Evolutionary conservation across 176 grass and related monocot species (phyloP), one percentile per base, ranked within the genome.

Genomic region (Saccharum officinarum): DNA sequence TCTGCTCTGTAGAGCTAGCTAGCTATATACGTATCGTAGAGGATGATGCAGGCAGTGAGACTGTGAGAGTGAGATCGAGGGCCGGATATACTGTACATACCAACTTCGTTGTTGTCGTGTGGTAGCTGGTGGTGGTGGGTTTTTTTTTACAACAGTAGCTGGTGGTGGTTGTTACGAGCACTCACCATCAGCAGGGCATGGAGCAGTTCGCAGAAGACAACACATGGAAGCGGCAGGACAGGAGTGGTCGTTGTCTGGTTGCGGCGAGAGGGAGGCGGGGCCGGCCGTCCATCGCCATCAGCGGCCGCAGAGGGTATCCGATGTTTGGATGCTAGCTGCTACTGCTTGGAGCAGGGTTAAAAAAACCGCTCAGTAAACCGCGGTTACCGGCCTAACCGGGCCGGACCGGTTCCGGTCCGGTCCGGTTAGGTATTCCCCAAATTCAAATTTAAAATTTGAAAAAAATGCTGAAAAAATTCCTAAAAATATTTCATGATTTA

Each of bases 251-350:
- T 67, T 42, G 87, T 80, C 81, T 41, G 55, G 6, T 64, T 83
- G 25, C 77, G 79, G 7, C 13, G 55, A 31, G 31, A 57, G 23
- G 16, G 34, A 34, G 47, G 34, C 8, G 69, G 69, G 69, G 40
- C 41, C 70, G 70, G 66, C 25, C 17, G 22, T 17, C 28, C 8
- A 26, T 70, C 25, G 38, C 11, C 59, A 49, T 33, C 55, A 7
- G 18, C 37, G 0, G 36, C 34, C 34, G 34, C 13, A 20, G 34
- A 20, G 9, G 69, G 88, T 44, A 90, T 79, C 80, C 84, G 84
- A 87, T 87, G 88, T 83, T 74, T 59, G 84, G 80, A 61, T 5
- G 63, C 6, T 77, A 71, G 73, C 72, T 62, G 85, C 78, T 81
- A 57, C 70, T 33, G 16, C 60, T 67, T 81, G 85, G 54, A 63